Percentiles rank a stretch among this genome's conserved stretches.
These are phyloP conservation scores for Porphyrellus cyaneotinctus DNA, from an alignment of 768 basidiomycete genomes.

Conservation along the genomic window DNA sequence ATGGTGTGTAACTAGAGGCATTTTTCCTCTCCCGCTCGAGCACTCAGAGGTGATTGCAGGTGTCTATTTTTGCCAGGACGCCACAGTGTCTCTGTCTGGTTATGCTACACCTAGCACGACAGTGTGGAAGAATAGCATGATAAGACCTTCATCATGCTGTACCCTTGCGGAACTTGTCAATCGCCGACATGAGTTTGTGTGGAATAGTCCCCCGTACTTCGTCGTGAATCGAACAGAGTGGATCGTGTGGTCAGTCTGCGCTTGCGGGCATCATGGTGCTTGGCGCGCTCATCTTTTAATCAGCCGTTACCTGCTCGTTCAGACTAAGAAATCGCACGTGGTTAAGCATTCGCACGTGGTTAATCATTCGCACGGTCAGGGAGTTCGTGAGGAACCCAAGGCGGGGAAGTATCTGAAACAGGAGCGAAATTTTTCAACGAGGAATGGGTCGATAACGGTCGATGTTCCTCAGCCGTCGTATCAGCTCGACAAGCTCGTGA, in stretches of 20 bases:
- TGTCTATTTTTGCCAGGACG: slow-evolving; percentile 67
- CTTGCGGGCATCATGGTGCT: background rate
- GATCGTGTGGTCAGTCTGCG: slow-evolving; percentile 56
- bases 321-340: background rate
- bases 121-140: slow-evolving; percentile 50
- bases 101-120: slow-evolving; percentile 29
- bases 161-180: slow-evolving; percentile 69
- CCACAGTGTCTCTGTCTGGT: slow-evolving; percentile 39
- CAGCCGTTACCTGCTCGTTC: slow-evolving; percentile 63
- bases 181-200: slow-evolving; percentile 52
- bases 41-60: slow-evolving; percentile 35
- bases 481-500: slow-evolving; percentile 48
- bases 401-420: slow-evolving; percentile 42
- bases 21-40: background rate
- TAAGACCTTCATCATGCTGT: slow-evolving; percentile 45
- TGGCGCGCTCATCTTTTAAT: background rate
- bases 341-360: background rate
- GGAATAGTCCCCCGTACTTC: slow-evolving; percentile 49
- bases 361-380: no score
- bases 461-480: slow-evolving; percentile 56
- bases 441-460: slow-evolving; percentile 27
- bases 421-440: slow-evolving; percentile 34
- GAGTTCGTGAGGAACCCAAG: background rate
- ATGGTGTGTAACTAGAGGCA: slow-evolving; percentile 41
- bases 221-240: slow-evolving; percentile 62